Base-by-base conservation (phyloP, 768 basidiomycete genomes). In the Hygrophorus pudorinus region DNA sequence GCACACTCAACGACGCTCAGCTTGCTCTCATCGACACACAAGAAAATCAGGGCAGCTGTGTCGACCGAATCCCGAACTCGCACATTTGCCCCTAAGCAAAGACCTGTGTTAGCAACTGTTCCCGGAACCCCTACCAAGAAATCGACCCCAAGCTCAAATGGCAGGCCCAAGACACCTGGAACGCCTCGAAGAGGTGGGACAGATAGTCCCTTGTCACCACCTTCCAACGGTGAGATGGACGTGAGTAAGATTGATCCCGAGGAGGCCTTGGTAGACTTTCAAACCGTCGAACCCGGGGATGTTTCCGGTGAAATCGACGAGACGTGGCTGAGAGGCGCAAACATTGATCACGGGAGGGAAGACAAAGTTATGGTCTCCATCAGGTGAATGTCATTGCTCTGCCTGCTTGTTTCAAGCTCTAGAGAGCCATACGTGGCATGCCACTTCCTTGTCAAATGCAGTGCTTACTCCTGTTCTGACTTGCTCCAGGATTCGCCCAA, bases 281-380 rank as follows among this genome's bases (percentile, higher is more conserved):
- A 83, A 56, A 84, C 66, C 1, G 74, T 90, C 1, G 85, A 86
- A 33, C 66, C 72, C 4, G 65, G 72, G 0, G 85, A 89, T 55
- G 52, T 85, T 6, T 85, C 79, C 8, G 81, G 61, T 0, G 82
- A 82, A 42, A 66, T 85, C 1, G 85, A 86, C 43, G 78, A 79
- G 44, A 66, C 67, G 13, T 66, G 71, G 65, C 54, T 78, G 12
- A 50, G 64, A 44, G 62, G 60, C n/a, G 56, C 59, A 1, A 59
- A 62, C 1, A 58, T 59, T 11, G 71, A 79, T 41, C 75, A 79
- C 48, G 79, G 81, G n/a, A 77, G 74, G 41, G 76, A 85, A 43
- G 86, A 89, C 59, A 89, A 90, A 58, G 88, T 89, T 36, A 78
- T 90, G 59, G 87, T 90, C 16, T 88, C 87, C 18, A 71, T 91